A percentile compares a stretch with the other conserved stretches of the same genome.
phyloP scores from a whole-genome alignment of 129 eudicot genomes.

The Deinandra increscens region DNA sequence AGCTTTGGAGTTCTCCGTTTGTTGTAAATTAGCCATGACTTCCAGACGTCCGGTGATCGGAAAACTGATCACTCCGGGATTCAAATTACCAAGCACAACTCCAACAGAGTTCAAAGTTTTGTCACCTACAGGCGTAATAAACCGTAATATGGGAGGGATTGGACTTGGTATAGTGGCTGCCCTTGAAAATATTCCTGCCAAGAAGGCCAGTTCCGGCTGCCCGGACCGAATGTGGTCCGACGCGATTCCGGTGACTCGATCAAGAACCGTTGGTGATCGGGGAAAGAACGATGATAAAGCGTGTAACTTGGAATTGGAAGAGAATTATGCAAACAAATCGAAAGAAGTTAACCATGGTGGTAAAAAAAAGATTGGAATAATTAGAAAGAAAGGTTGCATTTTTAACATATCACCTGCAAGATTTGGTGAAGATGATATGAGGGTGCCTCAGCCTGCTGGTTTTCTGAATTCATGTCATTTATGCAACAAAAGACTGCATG shows the following conservation, averaged over 20 bases:
- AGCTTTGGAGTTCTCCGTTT: neutral
- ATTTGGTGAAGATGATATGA: conserved; percentile 35
- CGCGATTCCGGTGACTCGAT: conserved; percentile 44
- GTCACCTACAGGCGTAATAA: conserved; percentile 51
- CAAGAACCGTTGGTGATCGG: neutral
- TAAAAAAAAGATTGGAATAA: neutral
- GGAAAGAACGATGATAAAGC: conserved; percentile 13
- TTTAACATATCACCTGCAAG: conserved; percentile 51
- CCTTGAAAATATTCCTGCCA: conserved; percentile 48
- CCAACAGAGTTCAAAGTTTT: conserved; percentile 50
- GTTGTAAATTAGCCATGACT: conserved; percentile 39
- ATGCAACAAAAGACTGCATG: conserved; percentile 69
- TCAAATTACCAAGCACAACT: conserved; percentile 24
- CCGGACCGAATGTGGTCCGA: conserved; percentile 38
- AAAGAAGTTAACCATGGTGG: conserved; percentile 52
- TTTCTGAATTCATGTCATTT: conserved; percentile 58
- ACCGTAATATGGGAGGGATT: conserved; percentile 48
- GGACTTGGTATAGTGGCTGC: conserved; percentile 83
- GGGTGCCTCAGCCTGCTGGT: conserved; percentile 34
- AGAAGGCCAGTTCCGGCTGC: neutral
- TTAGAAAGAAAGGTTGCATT: conserved; percentile 29
- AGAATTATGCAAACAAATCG: conserved; percentile 52
- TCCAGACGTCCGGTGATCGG: conserved; percentile 53
- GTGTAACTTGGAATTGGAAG: conserved; percentile 40
- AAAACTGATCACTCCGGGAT: conserved; percentile 37